Evolutionary conservation across 345 rosid genomes (phyloP).

Genomic region (Acer campestre): DNA sequence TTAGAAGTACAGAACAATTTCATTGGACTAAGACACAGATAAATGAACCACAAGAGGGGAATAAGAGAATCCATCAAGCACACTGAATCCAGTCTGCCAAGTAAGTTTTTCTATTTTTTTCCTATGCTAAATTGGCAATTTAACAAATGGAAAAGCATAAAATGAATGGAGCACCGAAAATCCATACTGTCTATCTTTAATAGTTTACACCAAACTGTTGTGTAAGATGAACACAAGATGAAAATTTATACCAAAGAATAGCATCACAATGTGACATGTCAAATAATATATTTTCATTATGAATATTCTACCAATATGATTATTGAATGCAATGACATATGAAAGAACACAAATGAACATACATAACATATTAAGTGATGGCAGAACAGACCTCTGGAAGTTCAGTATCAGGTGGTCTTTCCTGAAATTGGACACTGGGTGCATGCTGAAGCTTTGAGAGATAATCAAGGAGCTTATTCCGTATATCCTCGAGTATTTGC

Average conservation of each 20-base stretch:
- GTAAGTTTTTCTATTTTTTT: not conserved
- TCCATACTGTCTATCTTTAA: not conserved
- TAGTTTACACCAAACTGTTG: not conserved
- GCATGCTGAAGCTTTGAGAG: conserved; percentile 97
- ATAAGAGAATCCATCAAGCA: conserved; percentile 10
- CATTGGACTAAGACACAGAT: not conserved
- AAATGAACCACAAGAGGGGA: not conserved
- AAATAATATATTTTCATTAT: not conserved
- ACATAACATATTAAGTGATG: not conserved
- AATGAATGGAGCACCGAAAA: not conserved
- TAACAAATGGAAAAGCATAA: not conserved
- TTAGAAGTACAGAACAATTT: not conserved
- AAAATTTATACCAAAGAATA: not conserved
- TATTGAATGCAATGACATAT: conserved; percentile 5
- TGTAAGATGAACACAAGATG: not conserved
- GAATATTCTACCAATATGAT: not conserved
- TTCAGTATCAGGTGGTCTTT: conserved; percentile 82
- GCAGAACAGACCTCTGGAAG: conserved; percentile 62
- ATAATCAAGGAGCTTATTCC: conserved; percentile 76
- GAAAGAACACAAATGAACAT: not conserved
- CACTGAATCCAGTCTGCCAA: not conserved
- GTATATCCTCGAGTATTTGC: conserved; percentile 77
- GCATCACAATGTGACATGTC: not conserved
- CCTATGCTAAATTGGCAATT: not conserved
- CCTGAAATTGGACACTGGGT: conserved; percentile 93